Conservation (phyloP, 371 early-diverging fungal genomes). For the Catenaria anguillulae region DNA sequence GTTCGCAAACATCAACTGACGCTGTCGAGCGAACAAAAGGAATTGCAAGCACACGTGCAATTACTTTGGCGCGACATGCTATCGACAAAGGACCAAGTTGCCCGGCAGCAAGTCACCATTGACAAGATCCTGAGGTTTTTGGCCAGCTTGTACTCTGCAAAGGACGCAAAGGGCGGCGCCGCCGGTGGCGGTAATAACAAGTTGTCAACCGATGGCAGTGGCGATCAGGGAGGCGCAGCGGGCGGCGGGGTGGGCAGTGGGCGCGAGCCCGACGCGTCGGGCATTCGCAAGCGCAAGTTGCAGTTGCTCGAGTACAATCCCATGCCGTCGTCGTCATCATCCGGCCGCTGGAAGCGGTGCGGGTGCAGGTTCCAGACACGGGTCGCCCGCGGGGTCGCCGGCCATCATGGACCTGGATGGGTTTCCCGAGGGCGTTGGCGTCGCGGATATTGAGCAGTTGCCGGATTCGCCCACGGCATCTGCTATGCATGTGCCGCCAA, state of each 20-base stretch:
- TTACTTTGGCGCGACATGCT: constrained; percentile 75
- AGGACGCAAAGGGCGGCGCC: background rate
- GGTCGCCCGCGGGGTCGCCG: constrained; percentile 10
- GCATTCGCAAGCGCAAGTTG: constrained; percentile 9
- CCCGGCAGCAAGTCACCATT: constrained; percentile 76
- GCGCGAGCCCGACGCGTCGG: constrained; percentile 9
- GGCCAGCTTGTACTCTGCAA: constrained; percentile 52
- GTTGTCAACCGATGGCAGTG: too few species aligned
- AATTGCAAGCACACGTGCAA: constrained; percentile 73
- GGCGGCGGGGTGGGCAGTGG: constrained; percentile 5
- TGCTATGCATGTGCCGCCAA: constrained; percentile 7
- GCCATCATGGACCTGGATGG: constrained; percentile 5
- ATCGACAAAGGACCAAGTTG: constrained; percentile 54
- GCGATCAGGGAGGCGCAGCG: too few species aligned
- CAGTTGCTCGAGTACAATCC: constrained; percentile 13
- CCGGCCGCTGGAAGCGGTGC: constrained; percentile 8
- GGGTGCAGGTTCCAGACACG: constrained; percentile 7
- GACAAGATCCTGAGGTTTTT: constrained; percentile 73
- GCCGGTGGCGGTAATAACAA: background rate
- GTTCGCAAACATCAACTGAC: constrained; percentile 78
- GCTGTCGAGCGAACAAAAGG: constrained; percentile 68
- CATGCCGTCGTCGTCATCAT: constrained; percentile 13
- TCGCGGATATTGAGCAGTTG: constrained; percentile 1
- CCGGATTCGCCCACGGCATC: constrained; percentile 11
- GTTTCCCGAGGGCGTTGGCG: background rate